Percentiles rank a stretch among this genome's conserved stretches.
These are phyloP conservation scores for Chlamydomonas reinhardtii DNA, from an alignment of 163 green algal species.

Conservation along the genomic window DNA sequence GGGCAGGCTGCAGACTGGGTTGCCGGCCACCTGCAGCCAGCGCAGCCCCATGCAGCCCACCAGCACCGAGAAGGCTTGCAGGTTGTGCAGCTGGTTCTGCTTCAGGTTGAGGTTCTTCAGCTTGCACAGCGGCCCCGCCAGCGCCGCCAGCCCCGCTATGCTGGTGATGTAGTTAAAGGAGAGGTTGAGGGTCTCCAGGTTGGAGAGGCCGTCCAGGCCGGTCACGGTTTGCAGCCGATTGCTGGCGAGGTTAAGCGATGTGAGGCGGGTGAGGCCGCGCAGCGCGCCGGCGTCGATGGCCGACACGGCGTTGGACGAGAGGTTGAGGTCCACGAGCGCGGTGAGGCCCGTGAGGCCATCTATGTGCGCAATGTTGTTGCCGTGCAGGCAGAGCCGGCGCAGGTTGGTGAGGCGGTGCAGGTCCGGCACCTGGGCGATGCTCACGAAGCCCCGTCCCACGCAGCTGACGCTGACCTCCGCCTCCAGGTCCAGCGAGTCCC, in stretches of 20 bases:
- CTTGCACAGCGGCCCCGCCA: constrained; percentile 56
- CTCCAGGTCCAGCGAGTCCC: neutral
- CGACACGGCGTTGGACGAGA: constrained; percentile 78
- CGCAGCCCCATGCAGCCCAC: constrained; percentile 64
- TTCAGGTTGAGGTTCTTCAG: constrained; percentile 70
- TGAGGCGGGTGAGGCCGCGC: constrained; percentile 61
- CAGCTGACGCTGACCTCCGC: constrained; percentile 47
- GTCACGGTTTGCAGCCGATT: constrained; percentile 70
- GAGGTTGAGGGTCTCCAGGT: constrained; percentile 51
- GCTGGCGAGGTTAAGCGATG: constrained; percentile 77
- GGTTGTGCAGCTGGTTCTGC: constrained; percentile 69
- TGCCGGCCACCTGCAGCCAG: constrained; percentile 69
- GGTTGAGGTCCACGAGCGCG: constrained; percentile 71
- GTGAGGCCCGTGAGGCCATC: constrained; percentile 61
- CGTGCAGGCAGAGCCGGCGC: constrained; percentile 76
- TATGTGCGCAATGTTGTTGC: constrained; percentile 72
- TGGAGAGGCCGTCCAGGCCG: constrained; percentile 56
- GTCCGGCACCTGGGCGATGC: constrained; percentile 59
- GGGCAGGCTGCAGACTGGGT: constrained; percentile 65
- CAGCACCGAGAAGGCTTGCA: constrained; percentile 70
- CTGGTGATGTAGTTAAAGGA: constrained; percentile 62
- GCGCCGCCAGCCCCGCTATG: constrained; percentile 53
- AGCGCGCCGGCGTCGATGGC: constrained; percentile 54
- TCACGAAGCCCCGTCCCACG: constrained; percentile 61
- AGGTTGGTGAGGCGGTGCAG: constrained; percentile 53